Conservation (phyloP, 192 early-diverging fungal genomes). For the Glomus cerebriforme region DNA sequence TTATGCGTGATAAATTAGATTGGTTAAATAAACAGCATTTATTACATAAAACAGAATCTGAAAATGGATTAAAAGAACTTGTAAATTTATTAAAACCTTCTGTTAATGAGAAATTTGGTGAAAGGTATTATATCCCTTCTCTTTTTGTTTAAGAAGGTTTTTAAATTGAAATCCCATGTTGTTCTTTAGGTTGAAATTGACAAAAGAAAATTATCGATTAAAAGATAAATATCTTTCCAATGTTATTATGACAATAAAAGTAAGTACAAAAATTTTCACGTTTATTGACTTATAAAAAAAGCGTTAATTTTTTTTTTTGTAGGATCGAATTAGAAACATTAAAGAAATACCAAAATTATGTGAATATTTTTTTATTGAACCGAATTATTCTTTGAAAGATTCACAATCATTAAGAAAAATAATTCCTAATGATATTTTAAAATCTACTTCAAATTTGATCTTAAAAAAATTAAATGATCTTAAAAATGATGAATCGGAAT, state of each 20-base stretch:
- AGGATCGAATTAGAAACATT: constrained; percentile 60
- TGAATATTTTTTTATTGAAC: constrained; percentile 56
- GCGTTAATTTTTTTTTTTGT: neutral
- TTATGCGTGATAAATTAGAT: constrained; percentile 69
- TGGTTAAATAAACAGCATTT: constrained; percentile 77
- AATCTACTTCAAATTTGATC: constrained; percentile 31
- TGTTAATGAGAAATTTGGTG: constrained; percentile 32
- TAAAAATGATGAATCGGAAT: constrained; percentile 18
- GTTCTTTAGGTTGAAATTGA: constrained; percentile 38
- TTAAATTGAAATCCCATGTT: neutral
- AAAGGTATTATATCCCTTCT: constrained; percentile 25
- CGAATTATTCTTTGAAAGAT: constrained; percentile 46
- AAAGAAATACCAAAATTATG: constrained; percentile 55
- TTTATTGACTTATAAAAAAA: neutral
- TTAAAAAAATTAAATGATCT: constrained; percentile 34
- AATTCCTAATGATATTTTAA: constrained; percentile 40
- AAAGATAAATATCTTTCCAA: constrained; percentile 45
- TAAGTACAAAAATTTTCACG: neutral
- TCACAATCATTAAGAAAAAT: constrained; percentile 43
- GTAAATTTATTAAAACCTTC: constrained; percentile 43
- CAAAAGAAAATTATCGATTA: constrained; percentile 26
- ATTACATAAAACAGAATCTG: constrained; percentile 45
- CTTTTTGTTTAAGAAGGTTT: neutral
- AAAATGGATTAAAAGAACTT: constrained; percentile 43
- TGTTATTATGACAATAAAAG: constrained; percentile 52